Percentiles rank a stretch among this genome's conserved stretches.
These are phyloP conservation scores for Dacryopinax primogenitus DNA, from an alignment of 768 basidiomycete genomes.

Conservation along the genomic window DNA sequence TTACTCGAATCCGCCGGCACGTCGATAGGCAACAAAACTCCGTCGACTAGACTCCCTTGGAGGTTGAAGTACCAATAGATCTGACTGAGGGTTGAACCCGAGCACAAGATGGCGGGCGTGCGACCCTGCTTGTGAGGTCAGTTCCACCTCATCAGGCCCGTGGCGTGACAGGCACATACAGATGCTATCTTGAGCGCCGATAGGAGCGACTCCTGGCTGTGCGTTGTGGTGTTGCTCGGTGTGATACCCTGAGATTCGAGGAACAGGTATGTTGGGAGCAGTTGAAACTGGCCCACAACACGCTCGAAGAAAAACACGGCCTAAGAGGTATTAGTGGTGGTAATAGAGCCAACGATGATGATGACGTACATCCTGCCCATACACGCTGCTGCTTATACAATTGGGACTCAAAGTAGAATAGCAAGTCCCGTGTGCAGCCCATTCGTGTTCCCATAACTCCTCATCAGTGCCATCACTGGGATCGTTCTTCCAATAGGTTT, in stretches of 20 bases:
- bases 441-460: constrained; percentile 25
- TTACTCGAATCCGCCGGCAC: constrained; percentile 15
- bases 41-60: constrained; percentile 49
- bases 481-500: constrained; percentile 1
- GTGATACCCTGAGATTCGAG: constrained; percentile 59
- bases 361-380: constrained; percentile 19
- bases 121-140: constrained; percentile 28
- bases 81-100: constrained; percentile 27
- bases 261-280: constrained; percentile 62
- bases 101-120: constrained; percentile 40
- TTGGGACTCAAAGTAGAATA: constrained; percentile 21
- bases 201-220: constrained; percentile 39
- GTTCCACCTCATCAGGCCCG: not conserved
- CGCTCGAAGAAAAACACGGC: not conserved
- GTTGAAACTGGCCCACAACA: constrained; percentile 19
- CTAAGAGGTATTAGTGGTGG: constrained; percentile 18
- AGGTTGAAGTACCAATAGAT: constrained; percentile 56
- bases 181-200: constrained; percentile 41
- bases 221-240: constrained; percentile 45
- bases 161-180: not conserved
- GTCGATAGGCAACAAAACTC: constrained; percentile 42
- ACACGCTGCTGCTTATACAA: constrained; percentile 19
- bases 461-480: constrained; percentile 21
- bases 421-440: constrained; percentile 22
- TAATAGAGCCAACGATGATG: constrained; percentile 36